Evolutionary conservation across 441 rosid species (phyloP).

Genomic region (Bocquillonia castaneifolia): DNA sequence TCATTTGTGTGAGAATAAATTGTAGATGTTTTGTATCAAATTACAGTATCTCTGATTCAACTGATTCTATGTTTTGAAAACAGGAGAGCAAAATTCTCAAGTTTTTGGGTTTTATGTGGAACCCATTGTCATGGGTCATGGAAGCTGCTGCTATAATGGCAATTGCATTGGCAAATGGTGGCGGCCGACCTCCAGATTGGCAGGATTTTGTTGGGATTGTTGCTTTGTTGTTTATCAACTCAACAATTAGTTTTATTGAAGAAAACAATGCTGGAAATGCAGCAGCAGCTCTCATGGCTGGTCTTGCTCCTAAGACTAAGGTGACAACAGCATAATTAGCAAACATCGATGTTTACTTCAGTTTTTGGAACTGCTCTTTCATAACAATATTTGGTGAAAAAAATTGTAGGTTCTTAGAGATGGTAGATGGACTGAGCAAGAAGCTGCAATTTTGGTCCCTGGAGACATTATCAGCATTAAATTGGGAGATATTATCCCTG

Average conservation of each 20-base stretch:
- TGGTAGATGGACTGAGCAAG: constrained; percentile 74
- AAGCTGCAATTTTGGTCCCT: constrained; percentile 85
- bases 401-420: constrained; percentile 75
- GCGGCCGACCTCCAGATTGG: constrained; percentile 84
- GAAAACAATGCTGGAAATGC: constrained; percentile 92
- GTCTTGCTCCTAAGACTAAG: constrained; percentile 85
- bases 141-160: constrained; percentile 92
- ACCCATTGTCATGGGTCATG: constrained; percentile 96
- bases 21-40: background rate
- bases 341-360: background rate
- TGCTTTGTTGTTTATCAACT: constrained; percentile 65
- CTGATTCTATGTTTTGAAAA: constrained; percentile 12
- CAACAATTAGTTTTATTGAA: constrained; percentile 85
- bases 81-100: constrained; percentile 77
- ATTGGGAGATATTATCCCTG: constrained; percentile 79
- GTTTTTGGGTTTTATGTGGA: constrained; percentile 95
- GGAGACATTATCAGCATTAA: constrained; percentile 82
- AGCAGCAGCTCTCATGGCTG: constrained; percentile 93
- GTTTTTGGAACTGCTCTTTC: background rate
- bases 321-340: constrained; percentile 28
- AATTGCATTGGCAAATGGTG: constrained; percentile 70
- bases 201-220: constrained; percentile 82
- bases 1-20: background rate
- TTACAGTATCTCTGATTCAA: background rate
- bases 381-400: background rate